Percentiles rank a stretch among this genome's conserved stretches.
Conservation (phyloP, 306 rosid genomes). For the apple (Malus domestica) region ASM211411v1 NC_041791.1:7372001-7372500, state of each 20-base stretch:
- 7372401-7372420: not conserved
- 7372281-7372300: not conserved
- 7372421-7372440: not conserved
- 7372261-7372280: not conserved
- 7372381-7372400: not conserved
- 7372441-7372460: not conserved
- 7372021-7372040: no score
- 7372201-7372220: not conserved
- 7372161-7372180: not conserved
- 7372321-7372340: no score
- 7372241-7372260: not conserved
- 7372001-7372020: no score
- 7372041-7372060: no score
- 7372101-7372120: no score
- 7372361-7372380: not conserved
- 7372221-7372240: not conserved
- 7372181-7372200: not conserved
- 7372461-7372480: constrained; percentile 24
- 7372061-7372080: no score
- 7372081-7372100: no score
- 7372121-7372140: not conserved
- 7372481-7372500: constrained; percentile 24
- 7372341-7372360: no score
- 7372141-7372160: not conserved
- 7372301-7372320: not conserved